Evolutionary conservation across 139 green algal genomes (phyloP).

Genomic region (Coelastrella sp.): DNA sequence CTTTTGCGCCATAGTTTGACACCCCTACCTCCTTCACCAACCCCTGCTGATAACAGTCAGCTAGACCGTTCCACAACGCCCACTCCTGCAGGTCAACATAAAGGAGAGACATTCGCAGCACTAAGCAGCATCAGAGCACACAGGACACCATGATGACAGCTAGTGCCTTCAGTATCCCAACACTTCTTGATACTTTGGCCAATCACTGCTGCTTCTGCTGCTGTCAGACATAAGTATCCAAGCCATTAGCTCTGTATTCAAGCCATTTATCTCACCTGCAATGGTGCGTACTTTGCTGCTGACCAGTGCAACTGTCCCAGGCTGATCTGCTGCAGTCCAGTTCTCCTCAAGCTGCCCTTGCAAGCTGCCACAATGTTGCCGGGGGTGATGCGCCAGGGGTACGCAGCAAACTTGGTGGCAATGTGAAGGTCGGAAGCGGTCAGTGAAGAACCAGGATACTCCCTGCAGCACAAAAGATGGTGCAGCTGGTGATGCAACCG

Average conservation of each 20-base stretch:
- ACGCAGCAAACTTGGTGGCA: conserved; percentile 88
- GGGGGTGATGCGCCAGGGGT: conserved; percentile 88
- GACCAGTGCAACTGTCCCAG: conserved; percentile 93
- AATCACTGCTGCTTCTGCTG: no score
- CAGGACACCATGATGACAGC: no score
- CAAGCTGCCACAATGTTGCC: conserved; percentile 79
- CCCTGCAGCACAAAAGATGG: conserved; percentile 1
- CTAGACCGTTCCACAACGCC: conserved; percentile 47
- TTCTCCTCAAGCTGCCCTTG: conserved; percentile 72
- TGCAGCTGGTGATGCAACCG: no score
- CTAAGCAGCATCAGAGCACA: neutral
- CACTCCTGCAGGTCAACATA: conserved; percentile 20
- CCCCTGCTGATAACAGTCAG: conserved; percentile 79
- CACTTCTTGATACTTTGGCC: no score
- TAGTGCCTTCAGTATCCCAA: no score
- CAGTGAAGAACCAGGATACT: conserved; percentile 68
- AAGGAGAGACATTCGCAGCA: no score
- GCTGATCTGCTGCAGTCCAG: conserved; percentile 75
- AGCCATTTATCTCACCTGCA: conserved; percentile 82
- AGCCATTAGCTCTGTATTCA: no score
- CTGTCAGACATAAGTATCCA: no score
- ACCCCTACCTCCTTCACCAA: conserved; percentile 83
- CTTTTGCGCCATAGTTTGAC: conserved; percentile 73
- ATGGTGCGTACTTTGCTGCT: conserved; percentile 84
- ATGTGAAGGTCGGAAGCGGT: conserved; percentile 65